Evolutionary conservation across 495 filamentous ascomycete species (phyloP).

Genomic region (Daldinia bambusicola): DNA sequence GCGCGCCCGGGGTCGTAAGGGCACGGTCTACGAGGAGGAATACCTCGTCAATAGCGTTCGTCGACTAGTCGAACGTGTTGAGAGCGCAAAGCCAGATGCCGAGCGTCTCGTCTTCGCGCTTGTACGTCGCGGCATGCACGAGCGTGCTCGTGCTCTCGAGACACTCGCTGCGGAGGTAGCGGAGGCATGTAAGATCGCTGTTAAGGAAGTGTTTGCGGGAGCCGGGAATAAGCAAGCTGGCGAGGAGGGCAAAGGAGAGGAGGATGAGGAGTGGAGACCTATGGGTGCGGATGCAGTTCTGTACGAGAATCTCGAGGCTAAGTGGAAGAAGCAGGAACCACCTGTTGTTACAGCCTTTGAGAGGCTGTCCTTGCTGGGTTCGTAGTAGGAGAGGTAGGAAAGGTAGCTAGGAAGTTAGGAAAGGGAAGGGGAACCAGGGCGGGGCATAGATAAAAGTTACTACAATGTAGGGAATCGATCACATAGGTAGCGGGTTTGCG

Average conservation of each 20-base stretch:
- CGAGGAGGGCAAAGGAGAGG: constrained; percentile 43
- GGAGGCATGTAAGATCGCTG: constrained; percentile 68
- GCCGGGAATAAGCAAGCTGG: constrained; percentile 39
- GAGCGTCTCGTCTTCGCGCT: constrained; percentile 77
- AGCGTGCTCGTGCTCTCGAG: constrained; percentile 83
- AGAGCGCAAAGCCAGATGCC: constrained; percentile 72
- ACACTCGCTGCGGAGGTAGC: constrained; percentile 75
- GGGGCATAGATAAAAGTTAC: constrained; percentile 36
- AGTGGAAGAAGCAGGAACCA: constrained; percentile 55
- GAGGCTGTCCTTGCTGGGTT: constrained; percentile 67
- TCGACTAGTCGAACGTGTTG: constrained; percentile 87
- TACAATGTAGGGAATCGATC: constrained; percentile 2
- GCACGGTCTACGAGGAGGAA: constrained; percentile 96
- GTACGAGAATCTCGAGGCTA: constrained; percentile 59
- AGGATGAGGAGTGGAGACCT: constrained; percentile 50
- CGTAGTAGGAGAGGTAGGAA: constrained; percentile 13
- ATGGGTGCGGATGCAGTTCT: constrained; percentile 63
- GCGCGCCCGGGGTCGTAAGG: constrained; percentile 91
- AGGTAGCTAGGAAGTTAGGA: neutral
- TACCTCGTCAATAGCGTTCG: constrained; percentile 89
- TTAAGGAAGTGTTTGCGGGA: constrained; percentile 74
- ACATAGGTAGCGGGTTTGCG: constrained; percentile 8
- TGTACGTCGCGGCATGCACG: constrained; percentile 82
- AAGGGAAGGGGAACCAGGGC: neutral
- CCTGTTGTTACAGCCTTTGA: constrained; percentile 59